Evolutionary conservation across 1,139 yeast species (phyloP), one percentile per base, ranked within the genome.

Genomic region (Meyerozyma sp.): DNA sequence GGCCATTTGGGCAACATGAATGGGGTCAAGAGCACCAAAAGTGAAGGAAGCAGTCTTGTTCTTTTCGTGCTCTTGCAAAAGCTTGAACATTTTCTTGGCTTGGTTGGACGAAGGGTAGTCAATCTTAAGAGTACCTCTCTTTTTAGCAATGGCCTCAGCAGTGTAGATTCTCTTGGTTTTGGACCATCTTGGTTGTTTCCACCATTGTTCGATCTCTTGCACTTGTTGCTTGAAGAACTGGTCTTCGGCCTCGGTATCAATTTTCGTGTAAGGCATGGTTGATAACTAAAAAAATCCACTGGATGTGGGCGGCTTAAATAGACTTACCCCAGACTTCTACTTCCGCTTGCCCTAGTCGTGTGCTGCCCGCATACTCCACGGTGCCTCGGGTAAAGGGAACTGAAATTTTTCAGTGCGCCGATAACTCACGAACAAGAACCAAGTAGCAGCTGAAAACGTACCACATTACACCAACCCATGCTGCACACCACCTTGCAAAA

Each of bases 1-100:
- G 54, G 96, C 95, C 96, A 91, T 90, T 69, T 91, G 98, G 47
- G 97, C 77, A 56, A 90, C 89, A 63, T 91, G 98, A 54, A 93
- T 86, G 38, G 98, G 98, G 66, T 91, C 98, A 57, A 91, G 77
- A 27, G 97, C 97, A 62, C 98, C 98, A 61, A 89, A 91, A 37
- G 98, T 93, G 75, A 83, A 84, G 20, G 95, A 86, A 41, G 80
- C 88, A 42, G 95, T 81, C 63, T 81, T 81, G 56, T 83, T 73
- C 54, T 74, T 70, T 66, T 79, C 88, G 62, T 89, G 97, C 62
- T 85, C 81, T 51, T 72, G 71, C 54, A 91, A 75, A 42, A 87
- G 67, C 49, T 70, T 68, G 73, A 62, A 91, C 57, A 91, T 79
- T 69, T 91, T 91, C 63, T 85, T 84, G 46, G 98, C 85, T 77